These are phyloP conservation scores for Oryza longistaminata DNA, from an alignment of 176 grass and related monocot genomes.

Conservation along the genomic window DNA sequence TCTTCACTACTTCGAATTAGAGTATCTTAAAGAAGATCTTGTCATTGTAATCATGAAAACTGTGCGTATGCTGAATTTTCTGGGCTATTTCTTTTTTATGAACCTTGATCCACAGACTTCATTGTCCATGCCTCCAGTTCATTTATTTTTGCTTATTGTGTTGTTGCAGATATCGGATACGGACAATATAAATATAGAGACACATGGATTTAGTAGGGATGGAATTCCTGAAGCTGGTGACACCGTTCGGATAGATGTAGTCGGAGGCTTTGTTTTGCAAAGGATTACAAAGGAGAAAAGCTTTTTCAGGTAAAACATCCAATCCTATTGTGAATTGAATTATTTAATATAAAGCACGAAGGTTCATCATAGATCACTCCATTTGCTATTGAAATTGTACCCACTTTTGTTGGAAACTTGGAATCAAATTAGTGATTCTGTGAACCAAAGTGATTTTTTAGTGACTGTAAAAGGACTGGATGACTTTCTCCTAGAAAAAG, in stretches of 20 bases:
- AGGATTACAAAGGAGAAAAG: constrained; percentile 66
- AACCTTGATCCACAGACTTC: constrained; percentile 10
- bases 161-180: constrained; percentile 69
- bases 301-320: constrained; percentile 70
- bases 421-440: neutral
- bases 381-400: neutral
- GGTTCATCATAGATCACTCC: neutral
- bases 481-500: neutral
- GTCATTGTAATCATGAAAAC: constrained; percentile 88
- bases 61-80: constrained; percentile 46
- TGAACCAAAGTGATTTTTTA: neutral
- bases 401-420: neutral
- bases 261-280: constrained; percentile 93
- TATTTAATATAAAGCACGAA: constrained; percentile 5
- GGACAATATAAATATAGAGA: constrained; percentile 58
- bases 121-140: constrained; percentile 1
- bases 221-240: constrained; percentile 84
- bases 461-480: neutral
- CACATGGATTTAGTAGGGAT: constrained; percentile 68
- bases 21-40: constrained; percentile 91
- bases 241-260: constrained; percentile 70
- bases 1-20: constrained; percentile 89
- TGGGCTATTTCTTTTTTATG: constrained; percentile 19
- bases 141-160: constrained; percentile 24
- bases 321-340: constrained; percentile 8